Evolutionary conservation across 108 stramenopile species (phyloP), one percentile per base, ranked within the genome.

Genomic region (Skeletonema marinoi): DNA sequence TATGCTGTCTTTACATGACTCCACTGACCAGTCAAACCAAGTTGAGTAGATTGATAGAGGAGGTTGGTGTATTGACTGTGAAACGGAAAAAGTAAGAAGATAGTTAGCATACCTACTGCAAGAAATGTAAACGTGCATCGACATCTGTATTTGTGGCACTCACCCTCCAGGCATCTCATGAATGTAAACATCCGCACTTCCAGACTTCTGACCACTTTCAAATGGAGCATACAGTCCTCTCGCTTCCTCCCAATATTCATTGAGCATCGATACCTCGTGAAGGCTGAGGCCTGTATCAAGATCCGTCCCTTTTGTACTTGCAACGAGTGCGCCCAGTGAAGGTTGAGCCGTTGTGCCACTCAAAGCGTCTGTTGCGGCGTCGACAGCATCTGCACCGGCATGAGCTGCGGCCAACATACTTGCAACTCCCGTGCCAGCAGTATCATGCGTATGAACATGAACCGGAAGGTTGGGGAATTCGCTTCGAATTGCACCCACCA

Each of bases 301-400:
- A 11, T 89, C 78, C 12, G 97, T 93, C 12, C 95, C 91, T 60
- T 78, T 64, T 0, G 96, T 86, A 17, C 90, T 88, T 6, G 92
- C 96, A 19, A 97, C 94, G 32, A 99, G 74, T 50, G 99, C 98
- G 9, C 97, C 97, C 71, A 99, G 75, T 64, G 90, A 86, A 33
- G 99, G 98, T 75, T 99, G 99, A 11, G 96, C 87, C 13, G 99
- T 98, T 19, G 92, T 96, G 29, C 97, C 98, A 35, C 92, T 87
- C 96, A 99, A 93, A 48, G 96, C 93, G 80, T 98, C 98, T 12
- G 84, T 89, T 17, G 96, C 96, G 11, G 88, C 88, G 82, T 99
- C 99, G 3, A 99, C 97, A 9, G 91, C 97, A 74, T 99, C 99
- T 7, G 97, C 97, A 19, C 99, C 99, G 29, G 96, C 95, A 60